Percentiles rank a stretch among this genome's conserved stretches.
Conservation (phyloP, 106 monocot genomes). For the Iris macrosiphon region DNA sequence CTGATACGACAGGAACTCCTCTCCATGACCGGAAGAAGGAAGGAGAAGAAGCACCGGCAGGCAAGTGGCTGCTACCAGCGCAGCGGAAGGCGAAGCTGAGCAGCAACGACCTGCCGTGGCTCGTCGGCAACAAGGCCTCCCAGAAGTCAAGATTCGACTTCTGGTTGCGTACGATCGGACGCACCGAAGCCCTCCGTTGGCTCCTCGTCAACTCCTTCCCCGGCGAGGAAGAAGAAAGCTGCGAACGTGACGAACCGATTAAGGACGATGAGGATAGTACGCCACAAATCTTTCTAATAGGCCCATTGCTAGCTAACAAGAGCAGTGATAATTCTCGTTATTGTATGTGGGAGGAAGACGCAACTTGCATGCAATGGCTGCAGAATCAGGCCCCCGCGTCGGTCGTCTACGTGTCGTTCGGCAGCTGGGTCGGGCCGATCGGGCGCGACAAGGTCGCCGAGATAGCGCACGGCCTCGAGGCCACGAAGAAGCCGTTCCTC, state of each 20-base stretch:
- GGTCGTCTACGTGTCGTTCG: conserved; percentile 23
- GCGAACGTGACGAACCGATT: not conserved
- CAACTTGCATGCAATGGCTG: conserved; percentile 28
- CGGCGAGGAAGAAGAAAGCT: conserved; percentile 4
- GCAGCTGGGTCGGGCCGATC: conserved; percentile 7
- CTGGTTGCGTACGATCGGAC: conserved; percentile 2
- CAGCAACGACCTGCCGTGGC: conserved; percentile 20
- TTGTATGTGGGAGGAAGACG: conserved; percentile 29
- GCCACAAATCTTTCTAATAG: conserved; percentile 15
- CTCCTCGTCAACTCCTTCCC: conserved; percentile 61
- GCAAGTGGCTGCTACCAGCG: conserved; percentile 1
- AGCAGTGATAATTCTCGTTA: not conserved
- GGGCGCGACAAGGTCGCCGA: conserved; percentile 2
- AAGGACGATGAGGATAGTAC: not conserved
- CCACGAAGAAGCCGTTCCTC: conserved; percentile 6
- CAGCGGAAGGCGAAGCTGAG: conserved; percentile 22
- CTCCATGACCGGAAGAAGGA: not conserved
- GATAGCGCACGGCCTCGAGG: conserved; percentile 11
- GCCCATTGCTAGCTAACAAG: conserved; percentile 12
- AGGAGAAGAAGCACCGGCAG: not conserved
- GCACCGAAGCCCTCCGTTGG: not conserved
- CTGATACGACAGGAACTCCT: conserved; percentile 8
- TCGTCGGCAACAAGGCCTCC: conserved; percentile 31
- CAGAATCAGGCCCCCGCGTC: conserved; percentile 5
- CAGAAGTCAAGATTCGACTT: conserved; percentile 27